These are phyloP conservation scores for Diplodia mutila DNA, from an alignment of 2,329 filamentous ascomycete species.

Conservation along the genomic window DNA sequence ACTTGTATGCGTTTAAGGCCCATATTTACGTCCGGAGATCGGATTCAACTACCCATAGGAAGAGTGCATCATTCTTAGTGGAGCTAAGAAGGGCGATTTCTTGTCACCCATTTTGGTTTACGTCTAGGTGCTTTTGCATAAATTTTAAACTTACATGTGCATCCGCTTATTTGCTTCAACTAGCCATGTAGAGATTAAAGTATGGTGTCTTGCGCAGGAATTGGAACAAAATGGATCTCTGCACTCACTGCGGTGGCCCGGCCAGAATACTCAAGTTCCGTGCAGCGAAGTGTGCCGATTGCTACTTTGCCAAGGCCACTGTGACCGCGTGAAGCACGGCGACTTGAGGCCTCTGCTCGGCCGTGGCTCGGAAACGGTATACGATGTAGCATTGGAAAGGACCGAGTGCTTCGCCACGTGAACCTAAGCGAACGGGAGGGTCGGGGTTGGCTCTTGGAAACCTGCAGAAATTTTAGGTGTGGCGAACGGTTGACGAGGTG, in stretches of 20 bases:
- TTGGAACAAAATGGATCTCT: neutral
- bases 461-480: neutral
- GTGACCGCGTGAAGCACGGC: neutral
- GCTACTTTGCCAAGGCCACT: neutral
- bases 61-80: too few species aligned
- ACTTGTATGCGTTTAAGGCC: too few species aligned
- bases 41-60: too few species aligned
- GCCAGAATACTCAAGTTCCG: too few species aligned
- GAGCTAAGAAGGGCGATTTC: too few species aligned
- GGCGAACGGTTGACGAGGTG: slow-evolving; percentile 5
- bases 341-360: neutral
- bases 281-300: neutral
- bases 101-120: too few species aligned
- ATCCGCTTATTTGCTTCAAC: neutral
- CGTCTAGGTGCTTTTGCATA: too few species aligned
- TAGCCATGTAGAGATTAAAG: neutral
- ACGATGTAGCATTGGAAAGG: neutral
- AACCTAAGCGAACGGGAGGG: neutral
- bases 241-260: neutral
- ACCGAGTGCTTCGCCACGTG: neutral
- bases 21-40: too few species aligned
- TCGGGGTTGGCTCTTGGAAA: neutral
- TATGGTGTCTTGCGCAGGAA: neutral
- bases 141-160: too few species aligned
- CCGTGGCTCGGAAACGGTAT: neutral